These are phyloP conservation scores for Solanum sparsipilum DNA, from an alignment of 257 asterid genomes.

Conservation along the genomic window DNA sequence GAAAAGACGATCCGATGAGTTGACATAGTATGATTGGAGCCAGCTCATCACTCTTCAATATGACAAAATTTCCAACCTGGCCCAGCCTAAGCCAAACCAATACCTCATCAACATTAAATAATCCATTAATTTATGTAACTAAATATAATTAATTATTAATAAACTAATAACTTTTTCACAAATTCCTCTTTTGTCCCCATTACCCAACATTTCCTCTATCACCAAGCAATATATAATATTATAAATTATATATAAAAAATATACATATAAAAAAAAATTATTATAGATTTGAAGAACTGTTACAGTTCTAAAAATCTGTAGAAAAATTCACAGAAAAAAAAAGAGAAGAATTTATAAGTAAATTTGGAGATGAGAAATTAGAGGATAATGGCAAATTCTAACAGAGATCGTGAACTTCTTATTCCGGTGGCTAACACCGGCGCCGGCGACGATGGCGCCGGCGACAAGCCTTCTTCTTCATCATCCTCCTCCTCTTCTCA, in stretches of 20 bases:
- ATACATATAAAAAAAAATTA: not conserved
- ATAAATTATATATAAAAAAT: not conserved
- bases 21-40: slow-evolving; percentile 5
- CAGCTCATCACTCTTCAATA: slow-evolving; percentile 12
- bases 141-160: not conserved
- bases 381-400: slow-evolving; percentile 28
- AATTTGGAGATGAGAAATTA: slow-evolving; percentile 85
- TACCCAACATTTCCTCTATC: not conserved
- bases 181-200: slow-evolving; percentile 5
- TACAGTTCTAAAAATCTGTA: slow-evolving; percentile 5
- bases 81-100: not conserved
- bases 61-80: not conserved
- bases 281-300: not conserved
- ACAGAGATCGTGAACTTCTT: slow-evolving; percentile 92
- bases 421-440: slow-evolving; percentile 67
- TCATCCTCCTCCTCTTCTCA: slow-evolving; percentile 52
- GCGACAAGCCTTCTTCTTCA: slow-evolving; percentile 44
- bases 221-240: not conserved
- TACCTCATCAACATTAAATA: slow-evolving; percentile 8
- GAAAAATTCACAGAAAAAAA: slow-evolving; percentile 2
- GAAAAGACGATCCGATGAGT: not conserved
- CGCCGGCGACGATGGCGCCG: slow-evolving; percentile 28
- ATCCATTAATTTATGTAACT: slow-evolving; percentile 1
- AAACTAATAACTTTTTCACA: not conserved
- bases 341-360: not conserved